Percentiles rank a stretch among this genome's conserved stretches.
phyloP scores from a whole-genome alignment of 2,329 filamentous ascomycete species.

The Fusarium burgessii region DNA sequence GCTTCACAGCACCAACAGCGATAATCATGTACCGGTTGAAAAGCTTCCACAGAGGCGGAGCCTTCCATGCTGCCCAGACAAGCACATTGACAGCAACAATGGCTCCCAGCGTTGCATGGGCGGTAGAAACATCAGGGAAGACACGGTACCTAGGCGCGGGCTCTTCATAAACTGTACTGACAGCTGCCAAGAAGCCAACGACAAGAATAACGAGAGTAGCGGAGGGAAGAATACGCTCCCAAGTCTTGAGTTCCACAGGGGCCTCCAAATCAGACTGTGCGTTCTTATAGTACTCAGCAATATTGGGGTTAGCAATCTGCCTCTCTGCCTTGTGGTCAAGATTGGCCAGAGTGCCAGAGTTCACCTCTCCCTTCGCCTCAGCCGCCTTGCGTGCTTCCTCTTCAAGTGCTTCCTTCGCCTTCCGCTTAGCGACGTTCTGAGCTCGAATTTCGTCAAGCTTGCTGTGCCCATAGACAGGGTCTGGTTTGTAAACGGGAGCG shows the following conservation, averaged over 20 bases:
- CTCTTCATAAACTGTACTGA: slow-evolving; percentile 65
- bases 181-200: slow-evolving; percentile 56
- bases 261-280: slow-evolving; percentile 64
- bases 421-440: slow-evolving; percentile 61
- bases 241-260: slow-evolving; percentile 62
- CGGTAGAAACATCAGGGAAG: slow-evolving; percentile 70
- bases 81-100: slow-evolving; percentile 71
- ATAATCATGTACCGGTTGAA: slow-evolving; percentile 78
- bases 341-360: slow-evolving; percentile 57
- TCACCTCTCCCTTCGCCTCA: slow-evolving; percentile 56
- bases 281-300: slow-evolving; percentile 56
- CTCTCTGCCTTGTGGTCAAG: slow-evolving; percentile 53
- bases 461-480: slow-evolving; percentile 69
- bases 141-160: slow-evolving; percentile 65
- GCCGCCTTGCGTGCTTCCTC: slow-evolving; percentile 56
- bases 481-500: slow-evolving; percentile 48
- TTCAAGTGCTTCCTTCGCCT: slow-evolving; percentile 59
- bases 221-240: slow-evolving; percentile 68
- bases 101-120: slow-evolving; percentile 71
- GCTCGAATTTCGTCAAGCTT: slow-evolving; percentile 69
- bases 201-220: slow-evolving; percentile 61
- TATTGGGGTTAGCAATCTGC: slow-evolving; percentile 54
- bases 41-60: slow-evolving; percentile 72
- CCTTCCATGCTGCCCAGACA: slow-evolving; percentile 70
- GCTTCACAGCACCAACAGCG: slow-evolving; percentile 72